These are phyloP conservation scores for Vachellia collinsii DNA, from an alignment of 306 rosid species.

Conservation along the genomic window DNA sequence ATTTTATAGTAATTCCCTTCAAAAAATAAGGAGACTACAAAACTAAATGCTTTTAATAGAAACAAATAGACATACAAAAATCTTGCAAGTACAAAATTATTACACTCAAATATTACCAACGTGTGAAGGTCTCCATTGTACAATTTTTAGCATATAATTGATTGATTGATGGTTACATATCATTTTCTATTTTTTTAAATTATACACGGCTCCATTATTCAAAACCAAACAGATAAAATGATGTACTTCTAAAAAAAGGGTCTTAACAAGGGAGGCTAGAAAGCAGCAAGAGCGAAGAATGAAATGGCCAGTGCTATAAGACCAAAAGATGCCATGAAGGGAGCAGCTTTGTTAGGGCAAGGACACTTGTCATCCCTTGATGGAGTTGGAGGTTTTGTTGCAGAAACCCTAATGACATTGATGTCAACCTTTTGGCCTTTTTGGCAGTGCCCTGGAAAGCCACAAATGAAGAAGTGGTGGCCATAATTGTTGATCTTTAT, in stretches of 20 bases:
- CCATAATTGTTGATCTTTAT: constrained; percentile 59
- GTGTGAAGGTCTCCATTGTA: background rate
- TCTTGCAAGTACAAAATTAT: too few relatives aligned
- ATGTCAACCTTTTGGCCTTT: constrained; percentile 81
- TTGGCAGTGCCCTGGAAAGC: constrained; percentile 90
- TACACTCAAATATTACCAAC: too few relatives aligned
- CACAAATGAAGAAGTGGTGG: constrained; percentile 86
- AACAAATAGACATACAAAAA: too few relatives aligned
- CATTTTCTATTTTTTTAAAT: background rate
- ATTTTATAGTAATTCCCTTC: too few relatives aligned
- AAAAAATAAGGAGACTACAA: too few relatives aligned
- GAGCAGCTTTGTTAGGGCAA: constrained; percentile 50
- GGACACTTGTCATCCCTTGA: constrained; percentile 38
- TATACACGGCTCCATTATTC: background rate
- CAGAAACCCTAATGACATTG: constrained; percentile 47
- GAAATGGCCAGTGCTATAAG: constrained; percentile 41
- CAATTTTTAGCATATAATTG: background rate
- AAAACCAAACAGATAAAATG: background rate
- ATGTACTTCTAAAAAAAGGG: background rate
- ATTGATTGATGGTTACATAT: background rate
- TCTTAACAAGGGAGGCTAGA: constrained; percentile 33
- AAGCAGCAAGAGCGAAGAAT: constrained; percentile 37
- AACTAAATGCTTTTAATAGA: too few relatives aligned
- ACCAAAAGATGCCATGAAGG: constrained; percentile 38
- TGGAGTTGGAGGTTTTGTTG: constrained; percentile 16